Base-by-base conservation (phyloP, 352 stramenopile genomes). In the Pythium rishiriense region DNA sequence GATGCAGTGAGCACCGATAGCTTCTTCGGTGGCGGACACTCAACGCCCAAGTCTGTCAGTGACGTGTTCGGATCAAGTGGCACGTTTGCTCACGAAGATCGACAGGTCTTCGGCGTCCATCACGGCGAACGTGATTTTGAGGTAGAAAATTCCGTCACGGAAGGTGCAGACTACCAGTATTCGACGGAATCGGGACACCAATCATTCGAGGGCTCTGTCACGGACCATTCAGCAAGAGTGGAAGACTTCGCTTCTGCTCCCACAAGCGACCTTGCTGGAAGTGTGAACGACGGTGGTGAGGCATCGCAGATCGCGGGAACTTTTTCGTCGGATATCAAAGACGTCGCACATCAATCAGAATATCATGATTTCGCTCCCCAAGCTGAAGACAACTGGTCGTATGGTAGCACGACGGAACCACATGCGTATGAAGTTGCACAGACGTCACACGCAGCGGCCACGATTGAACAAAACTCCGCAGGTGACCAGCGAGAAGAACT, bases 1-100 rank as follows among this genome's bases (percentile, higher is more conserved):
- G 69, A 25, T n/a, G 24, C 31, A 41, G 48, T 58, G 12, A 63
- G 51, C 14, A 62, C 72, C 4, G 62, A 65, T 25, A 70, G 64
- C 51, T 62, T 68, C 24, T 68, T 68, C 37, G 56, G 42, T 5
- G 61, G 61, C 22, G 59, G 49, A 19, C 33, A 41, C 9, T 45
- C 52, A 25, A n/a, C 49, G 7, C 31, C 50, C 1, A 42, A 37
- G 15, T 60, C 49, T 19, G 50, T 50, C 17, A 52, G 24, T 8
- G 61, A 68, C 14, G 57, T 68, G 51, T 68, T 68, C 31, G 61
- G 47, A n/a, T 58, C 45, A n/a, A 54, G 24, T 21, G 25, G 35
- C 24, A 17, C 47, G 37, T 3, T 25, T 17, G 12, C 31, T 4
- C 22, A 64, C 31, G 31, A 64, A 4, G n/a, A 52, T 14, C 42